Evolutionary conservation across 768 basidiomycete species (phyloP).

Genomic region (Lactarius deliciosus): DNA sequence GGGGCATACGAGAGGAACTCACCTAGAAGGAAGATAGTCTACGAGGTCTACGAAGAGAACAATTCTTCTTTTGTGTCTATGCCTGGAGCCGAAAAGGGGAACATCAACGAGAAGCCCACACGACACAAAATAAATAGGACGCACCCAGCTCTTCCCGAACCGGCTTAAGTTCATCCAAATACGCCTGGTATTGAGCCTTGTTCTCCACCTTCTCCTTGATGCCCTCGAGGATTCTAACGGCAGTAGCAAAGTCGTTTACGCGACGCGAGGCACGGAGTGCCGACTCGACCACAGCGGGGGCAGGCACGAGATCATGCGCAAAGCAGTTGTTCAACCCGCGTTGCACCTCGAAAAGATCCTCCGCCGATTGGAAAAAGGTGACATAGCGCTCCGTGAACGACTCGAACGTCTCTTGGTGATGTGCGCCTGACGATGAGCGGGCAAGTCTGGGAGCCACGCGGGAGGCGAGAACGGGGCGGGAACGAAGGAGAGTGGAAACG

Average conservation of each 20-base stretch:
- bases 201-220: conserved; percentile 98
- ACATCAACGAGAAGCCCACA: conserved; percentile 5
- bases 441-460: conserved; percentile 45
- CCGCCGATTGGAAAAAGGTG: conserved; percentile 86
- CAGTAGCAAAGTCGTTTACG: conserved; percentile 96
- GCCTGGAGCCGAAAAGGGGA: conserved; percentile 39
- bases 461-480: conserved; percentile 49
- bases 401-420: conserved; percentile 91
- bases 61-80: conserved; percentile 64
- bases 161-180: conserved; percentile 86
- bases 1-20: background rate
- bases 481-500: conserved; percentile 57
- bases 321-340: conserved; percentile 99
- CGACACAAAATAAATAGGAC: conserved; percentile 26
- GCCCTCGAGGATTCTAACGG: conserved; percentile 94
- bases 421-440: conserved; percentile 56
- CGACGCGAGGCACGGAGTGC: conserved; percentile 84
- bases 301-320: conserved; percentile 94
- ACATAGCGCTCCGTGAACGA: conserved; percentile 93
- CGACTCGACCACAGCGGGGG: conserved; percentile 80
- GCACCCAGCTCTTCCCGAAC: conserved; percentile 90
- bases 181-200: conserved; percentile 90
- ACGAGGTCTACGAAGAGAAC: conserved; percentile 45
- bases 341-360: conserved; percentile 98
- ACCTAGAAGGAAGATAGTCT: conserved; percentile 18